Evolutionary conservation across 495 filamentous ascomycete species (phyloP).

Genomic region (Aspergillus ellipticus): DNA sequence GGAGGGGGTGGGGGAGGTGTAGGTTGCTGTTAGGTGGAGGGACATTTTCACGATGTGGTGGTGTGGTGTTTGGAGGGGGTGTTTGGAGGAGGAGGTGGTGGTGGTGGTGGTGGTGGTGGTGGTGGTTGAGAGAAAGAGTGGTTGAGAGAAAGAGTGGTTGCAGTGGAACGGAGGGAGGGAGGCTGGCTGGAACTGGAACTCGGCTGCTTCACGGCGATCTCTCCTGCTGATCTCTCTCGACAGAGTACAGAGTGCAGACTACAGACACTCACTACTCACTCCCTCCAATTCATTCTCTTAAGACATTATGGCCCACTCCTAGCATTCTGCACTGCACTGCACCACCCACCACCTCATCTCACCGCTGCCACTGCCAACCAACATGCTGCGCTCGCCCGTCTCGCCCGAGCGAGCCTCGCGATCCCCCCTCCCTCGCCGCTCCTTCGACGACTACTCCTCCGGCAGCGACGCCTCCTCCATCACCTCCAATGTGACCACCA

Average conservation of each 20-base stretch:
- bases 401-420: constrained; percentile 19
- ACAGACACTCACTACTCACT: no score
- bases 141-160: no score
- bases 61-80: not conserved
- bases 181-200: no score
- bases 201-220: no score
- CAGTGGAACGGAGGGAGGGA: no score
- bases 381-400: constrained; percentile 24
- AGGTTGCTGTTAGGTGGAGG: constrained; percentile 55
- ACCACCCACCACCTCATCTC: no score
- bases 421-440: constrained; percentile 27
- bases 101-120: not conserved
- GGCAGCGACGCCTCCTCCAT: constrained; percentile 50
- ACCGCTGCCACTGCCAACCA: not conserved
- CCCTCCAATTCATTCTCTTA: no score
- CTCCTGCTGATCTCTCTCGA: no score
- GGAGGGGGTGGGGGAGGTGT: constrained; percentile 47
- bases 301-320: no score
- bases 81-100: not conserved
- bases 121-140: not conserved
- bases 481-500: constrained; percentile 47
- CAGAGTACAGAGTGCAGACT: no score
- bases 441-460: constrained; percentile 43
- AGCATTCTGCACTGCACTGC: no score
- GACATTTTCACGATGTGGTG: not conserved